phyloP scores from a whole-genome alignment of 2,329 filamentous ascomycete genomes.

The Juglanconis sp. region DNA sequence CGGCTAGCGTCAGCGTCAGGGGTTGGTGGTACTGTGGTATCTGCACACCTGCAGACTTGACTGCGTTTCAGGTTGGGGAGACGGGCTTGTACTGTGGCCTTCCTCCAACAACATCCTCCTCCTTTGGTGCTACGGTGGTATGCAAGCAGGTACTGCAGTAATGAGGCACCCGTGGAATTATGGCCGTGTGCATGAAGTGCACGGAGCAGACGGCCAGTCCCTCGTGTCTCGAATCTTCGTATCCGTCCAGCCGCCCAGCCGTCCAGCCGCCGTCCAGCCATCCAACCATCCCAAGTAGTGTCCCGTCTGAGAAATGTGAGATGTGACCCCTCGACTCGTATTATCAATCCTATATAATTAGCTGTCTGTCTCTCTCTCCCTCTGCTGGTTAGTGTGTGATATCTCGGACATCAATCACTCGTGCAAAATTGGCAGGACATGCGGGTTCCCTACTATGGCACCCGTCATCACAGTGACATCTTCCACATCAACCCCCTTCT shows the following conservation, averaged over 20 bases:
- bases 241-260: not conserved
- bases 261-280: not conserved
- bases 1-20: slow-evolving; percentile 6
- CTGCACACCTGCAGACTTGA: no score
- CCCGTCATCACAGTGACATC: no score
- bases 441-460: no score
- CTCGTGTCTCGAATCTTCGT: not conserved
- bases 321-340: not conserved
- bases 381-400: no score
- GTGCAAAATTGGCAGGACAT: no score
- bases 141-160: no score
- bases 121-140: not conserved
- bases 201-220: not conserved
- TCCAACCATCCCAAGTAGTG: no score
- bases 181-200: not conserved
- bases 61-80: not conserved
- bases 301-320: no score
- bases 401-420: no score
- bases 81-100: no score
- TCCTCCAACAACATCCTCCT: not conserved
- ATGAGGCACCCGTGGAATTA: not conserved
- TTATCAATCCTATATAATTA: not conserved
- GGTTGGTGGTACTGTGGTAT: not conserved
- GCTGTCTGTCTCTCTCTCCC: no score
- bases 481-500: no score